Conservation (phyloP, 1,284 basidiomycete species). For the Hymenochaete sp. region DNA sequence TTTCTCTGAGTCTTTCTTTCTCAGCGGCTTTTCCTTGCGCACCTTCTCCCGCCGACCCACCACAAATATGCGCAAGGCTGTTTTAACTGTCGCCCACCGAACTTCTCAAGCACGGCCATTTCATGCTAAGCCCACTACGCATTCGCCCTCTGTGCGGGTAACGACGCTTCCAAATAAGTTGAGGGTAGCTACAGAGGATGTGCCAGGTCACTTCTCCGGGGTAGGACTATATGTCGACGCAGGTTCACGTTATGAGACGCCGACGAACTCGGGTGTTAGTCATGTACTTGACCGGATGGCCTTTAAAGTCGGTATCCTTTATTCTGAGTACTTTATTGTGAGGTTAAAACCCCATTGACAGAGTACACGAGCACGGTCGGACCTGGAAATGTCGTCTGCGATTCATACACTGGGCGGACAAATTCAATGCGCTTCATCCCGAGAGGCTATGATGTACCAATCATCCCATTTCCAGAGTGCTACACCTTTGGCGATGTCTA, state of each 20-base stretch:
- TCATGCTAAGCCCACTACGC: constrained; percentile 6
- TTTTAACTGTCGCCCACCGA: constrained; percentile 9
- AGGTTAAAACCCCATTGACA: constrained; percentile 24
- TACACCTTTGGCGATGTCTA: constrained; percentile 73
- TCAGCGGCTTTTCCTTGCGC: no score
- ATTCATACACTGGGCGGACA: constrained; percentile 89
- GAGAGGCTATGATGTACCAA: constrained; percentile 98
- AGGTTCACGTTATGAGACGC: constrained; percentile 86
- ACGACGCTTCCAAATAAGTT: constrained; percentile 90
- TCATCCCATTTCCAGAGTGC: constrained; percentile 88
- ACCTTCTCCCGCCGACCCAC: no score
- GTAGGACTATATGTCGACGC: constrained; percentile 92
- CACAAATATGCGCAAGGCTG: constrained; percentile 12
- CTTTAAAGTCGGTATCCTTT: constrained; percentile 72
- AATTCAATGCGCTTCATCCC: constrained; percentile 84
- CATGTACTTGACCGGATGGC: constrained; percentile 94
- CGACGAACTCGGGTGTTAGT: constrained; percentile 70
- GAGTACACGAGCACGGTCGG: constrained; percentile 52
- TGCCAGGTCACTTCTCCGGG: constrained; percentile 92
- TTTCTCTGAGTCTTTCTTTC: no score
- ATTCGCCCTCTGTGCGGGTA: constrained; percentile 39
- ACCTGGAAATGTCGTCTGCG: constrained; percentile 72
- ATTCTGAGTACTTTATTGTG: not conserved
- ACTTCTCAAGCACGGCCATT: constrained; percentile 5
- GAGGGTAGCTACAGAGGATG: constrained; percentile 84